phyloP scores from a whole-genome alignment of 768 basidiomycete species.

The Paxillus involutus region DNA sequence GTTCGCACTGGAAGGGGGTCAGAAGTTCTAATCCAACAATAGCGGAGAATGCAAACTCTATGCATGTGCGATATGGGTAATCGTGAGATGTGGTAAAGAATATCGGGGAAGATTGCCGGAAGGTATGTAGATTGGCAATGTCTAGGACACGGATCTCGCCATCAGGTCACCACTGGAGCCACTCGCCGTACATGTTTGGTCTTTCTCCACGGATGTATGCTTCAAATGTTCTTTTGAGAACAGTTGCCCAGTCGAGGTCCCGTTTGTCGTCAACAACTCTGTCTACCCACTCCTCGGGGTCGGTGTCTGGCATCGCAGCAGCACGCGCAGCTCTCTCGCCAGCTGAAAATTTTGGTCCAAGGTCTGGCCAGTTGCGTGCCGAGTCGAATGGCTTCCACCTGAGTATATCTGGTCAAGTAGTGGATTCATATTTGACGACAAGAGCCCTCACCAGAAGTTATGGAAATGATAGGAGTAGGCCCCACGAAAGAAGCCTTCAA shows the following conservation, averaged over 20 bases:
- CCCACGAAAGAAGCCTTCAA: constrained; percentile 95
- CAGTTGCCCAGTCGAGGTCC: constrained; percentile 90
- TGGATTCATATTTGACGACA: not conserved
- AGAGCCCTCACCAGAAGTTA: constrained; percentile 72
- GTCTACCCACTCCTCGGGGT: constrained; percentile 39
- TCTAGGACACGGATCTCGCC: constrained; percentile 2
- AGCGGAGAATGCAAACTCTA: constrained; percentile 23
- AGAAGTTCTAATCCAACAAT: constrained; percentile 33
- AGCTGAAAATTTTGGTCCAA: constrained; percentile 74
- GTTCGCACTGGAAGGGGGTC: constrained; percentile 22
- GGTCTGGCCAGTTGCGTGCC: constrained; percentile 91
- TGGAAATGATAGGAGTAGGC: constrained; percentile 97
- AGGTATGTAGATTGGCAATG: constrained; percentile 9
- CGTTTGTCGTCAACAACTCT: constrained; percentile 63
- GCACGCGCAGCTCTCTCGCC: constrained; percentile 71
- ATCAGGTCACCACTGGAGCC: constrained; percentile 48
- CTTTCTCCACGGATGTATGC: constrained; percentile 86
- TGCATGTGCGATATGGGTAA: constrained; percentile 27
- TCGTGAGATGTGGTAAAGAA: constrained; percentile 25
- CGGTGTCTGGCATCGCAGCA: constrained; percentile 33
- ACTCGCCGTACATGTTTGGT: constrained; percentile 96
- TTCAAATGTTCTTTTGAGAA: constrained; percentile 95
- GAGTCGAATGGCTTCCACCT: constrained; percentile 98
- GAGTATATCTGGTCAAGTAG: constrained; percentile 2
- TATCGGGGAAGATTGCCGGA: constrained; percentile 29